Conservation (phyloP, 768 basidiomycete genomes). For the Boletus sp. region DNA sequence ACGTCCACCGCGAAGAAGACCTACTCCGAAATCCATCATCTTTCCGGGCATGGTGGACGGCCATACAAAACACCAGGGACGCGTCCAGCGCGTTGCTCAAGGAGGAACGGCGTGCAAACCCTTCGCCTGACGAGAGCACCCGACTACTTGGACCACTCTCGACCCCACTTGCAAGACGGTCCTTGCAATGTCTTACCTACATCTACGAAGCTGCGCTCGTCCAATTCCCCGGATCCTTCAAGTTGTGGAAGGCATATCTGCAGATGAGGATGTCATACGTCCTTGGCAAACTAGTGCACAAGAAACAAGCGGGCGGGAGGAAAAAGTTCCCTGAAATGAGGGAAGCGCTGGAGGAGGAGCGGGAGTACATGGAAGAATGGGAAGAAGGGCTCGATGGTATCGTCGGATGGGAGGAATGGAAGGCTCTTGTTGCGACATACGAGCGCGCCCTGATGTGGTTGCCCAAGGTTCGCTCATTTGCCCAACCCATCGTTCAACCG, state of each 20-base stretch:
- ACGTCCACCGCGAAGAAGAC: conserved; percentile 91
- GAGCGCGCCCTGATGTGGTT: conserved; percentile 95
- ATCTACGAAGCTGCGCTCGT: conserved; percentile 91
- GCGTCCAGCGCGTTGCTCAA: conserved; percentile 56
- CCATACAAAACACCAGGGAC: conserved; percentile 75
- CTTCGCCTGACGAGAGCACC: conserved; percentile 49
- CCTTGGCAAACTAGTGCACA: conserved; percentile 67
- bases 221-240: conserved; percentile 88
- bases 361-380: conserved; percentile 81
- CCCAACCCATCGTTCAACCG: not conserved
- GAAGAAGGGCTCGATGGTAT: conserved; percentile 81
- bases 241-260: conserved; percentile 94
- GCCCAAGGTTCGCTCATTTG: conserved; percentile 61
- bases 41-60: conserved; percentile 91
- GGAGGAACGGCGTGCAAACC: conserved; percentile 44
- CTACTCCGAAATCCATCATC: conserved; percentile 87
- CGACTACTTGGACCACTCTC: conserved; percentile 78
- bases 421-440: conserved; percentile 77
- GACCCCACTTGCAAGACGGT: conserved; percentile 66
- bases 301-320: conserved; percentile 80
- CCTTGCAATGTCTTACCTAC: conserved; percentile 81
- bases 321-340: conserved; percentile 93
- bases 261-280: conserved; percentile 82
- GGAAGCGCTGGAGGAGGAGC: conserved; percentile 84
- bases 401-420: conserved; percentile 98